phyloP scores from a whole-genome alignment of 164 flowering plant species.

The Sextonia rubra region DNA sequence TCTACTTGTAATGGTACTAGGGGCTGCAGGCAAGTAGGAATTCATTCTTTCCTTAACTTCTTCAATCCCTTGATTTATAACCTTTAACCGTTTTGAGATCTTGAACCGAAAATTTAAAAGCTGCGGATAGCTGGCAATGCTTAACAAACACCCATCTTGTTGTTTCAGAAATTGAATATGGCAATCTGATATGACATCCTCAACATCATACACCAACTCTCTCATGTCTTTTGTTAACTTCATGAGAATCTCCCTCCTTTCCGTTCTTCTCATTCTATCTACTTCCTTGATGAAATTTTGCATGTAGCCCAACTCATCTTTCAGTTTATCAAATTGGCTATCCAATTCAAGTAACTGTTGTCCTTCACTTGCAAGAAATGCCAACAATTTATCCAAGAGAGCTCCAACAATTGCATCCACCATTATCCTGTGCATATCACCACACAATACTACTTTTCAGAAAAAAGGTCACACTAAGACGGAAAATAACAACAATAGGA shows the following conservation, averaged over 20 bases:
- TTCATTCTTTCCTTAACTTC: neutral
- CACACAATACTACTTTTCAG: too few relatives aligned
- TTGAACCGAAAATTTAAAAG: neutral
- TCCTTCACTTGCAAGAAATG: neutral
- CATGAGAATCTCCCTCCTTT: neutral
- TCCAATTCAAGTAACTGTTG: neutral
- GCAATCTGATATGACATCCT: neutral
- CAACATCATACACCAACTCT: neutral
- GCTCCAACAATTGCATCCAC: neutral
- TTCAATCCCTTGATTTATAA: neutral
- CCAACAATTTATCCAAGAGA: neutral
- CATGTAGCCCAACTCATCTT: neutral
- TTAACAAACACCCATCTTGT: neutral
- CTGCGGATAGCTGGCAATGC: neutral
- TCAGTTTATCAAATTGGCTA: neutral
- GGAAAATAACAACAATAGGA: too few relatives aligned
- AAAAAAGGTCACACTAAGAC: too few relatives aligned
- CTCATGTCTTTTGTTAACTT: neutral
- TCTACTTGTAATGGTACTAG: neutral
- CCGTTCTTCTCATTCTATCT: neutral
- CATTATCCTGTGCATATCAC: neutral
- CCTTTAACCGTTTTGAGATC: neutral
- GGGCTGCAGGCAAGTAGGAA: neutral
- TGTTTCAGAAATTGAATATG: neutral
- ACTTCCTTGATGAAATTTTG: neutral